Evolutionary conservation across 2,329 filamentous ascomycete species (phyloP), one percentile per base, ranked within the genome.

Genomic region (Boeremia lycopersici): DNA sequence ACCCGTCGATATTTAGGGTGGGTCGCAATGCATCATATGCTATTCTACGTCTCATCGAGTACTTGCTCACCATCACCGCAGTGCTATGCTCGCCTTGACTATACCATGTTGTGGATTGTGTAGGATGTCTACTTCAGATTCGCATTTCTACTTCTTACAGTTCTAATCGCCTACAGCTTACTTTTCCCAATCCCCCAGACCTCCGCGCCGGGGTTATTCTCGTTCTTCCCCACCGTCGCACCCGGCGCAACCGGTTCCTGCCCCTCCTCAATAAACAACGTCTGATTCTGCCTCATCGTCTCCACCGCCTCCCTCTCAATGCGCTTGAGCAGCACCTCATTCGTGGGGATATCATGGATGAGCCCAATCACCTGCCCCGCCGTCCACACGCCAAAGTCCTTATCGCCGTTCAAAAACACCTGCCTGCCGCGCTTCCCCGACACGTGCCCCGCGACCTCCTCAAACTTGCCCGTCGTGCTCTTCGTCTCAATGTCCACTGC

Each of bases 371-470:
- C 93, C 74, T 97, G 93, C 10, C 95, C 95, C 8, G 93, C 92
- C 17, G 95, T 98, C 95, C 95, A 99, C 34, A 97, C 90, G 89
- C 95, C 95, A 73, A 86, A 91, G 69, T 99, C 89, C 48, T 90
- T 85, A 72, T 99, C 95, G 15, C 95, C 95, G 57, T 93, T 96
- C 62, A 93, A 72, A 76, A 97, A 98, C 6, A 98, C 95, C 80
- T 97, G 84, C 58, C 90, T 84, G 29, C 95, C 95, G 61, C 95
- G 83, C 84, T 96, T 90, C 5, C 95, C 95, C 72, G 90, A 96
- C 29, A 99, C 91, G 66, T 86, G 89, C 28, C 89, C 89, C 19
- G 90, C 91, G 35, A 99, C 86, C 77, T 97, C 92, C 58, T 88
- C 83, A 65, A 99, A 99, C 66, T 97, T 90, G 60, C 92, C 93